Conservation (phyloP, 2,329 filamentous ascomycete species). For the Zymoseptoria passerinii region DNA sequence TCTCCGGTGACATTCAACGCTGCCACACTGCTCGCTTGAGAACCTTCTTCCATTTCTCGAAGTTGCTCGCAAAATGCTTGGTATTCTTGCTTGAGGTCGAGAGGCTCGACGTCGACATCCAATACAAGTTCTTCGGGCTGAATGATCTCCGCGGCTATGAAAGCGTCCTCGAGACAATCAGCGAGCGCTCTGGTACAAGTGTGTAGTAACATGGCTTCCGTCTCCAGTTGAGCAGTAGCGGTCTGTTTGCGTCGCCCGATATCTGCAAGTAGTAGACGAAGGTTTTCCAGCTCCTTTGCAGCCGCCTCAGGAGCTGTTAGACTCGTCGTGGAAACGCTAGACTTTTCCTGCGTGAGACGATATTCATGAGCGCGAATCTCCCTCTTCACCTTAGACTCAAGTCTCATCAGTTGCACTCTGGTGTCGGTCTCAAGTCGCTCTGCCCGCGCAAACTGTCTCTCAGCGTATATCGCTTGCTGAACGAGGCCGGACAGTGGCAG, state of each 20-base stretch:
- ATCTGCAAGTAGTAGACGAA: conserved; percentile 3
- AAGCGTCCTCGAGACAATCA: conserved; percentile 9
- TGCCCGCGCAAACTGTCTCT: conserved; percentile 3
- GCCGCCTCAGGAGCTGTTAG: not conserved
- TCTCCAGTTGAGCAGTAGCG: not conserved
- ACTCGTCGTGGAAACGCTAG: too few relatives aligned
- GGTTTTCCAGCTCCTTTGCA: conserved; percentile 1
- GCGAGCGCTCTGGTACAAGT: conserved; percentile 1
- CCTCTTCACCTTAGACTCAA: conserved; percentile 1
- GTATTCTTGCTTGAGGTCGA: conserved; percentile 13
- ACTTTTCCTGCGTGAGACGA: not conserved
- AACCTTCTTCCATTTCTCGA: not conserved
- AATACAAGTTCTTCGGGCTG: not conserved
- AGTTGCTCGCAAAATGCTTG: not conserved
- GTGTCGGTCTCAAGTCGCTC: not conserved
- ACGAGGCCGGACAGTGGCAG: conserved; percentile 4
- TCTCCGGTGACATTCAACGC: not conserved
- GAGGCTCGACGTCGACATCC: not conserved
- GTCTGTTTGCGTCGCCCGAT: not conserved
- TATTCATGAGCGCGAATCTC: conserved; percentile 6
- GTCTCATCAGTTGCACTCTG: not conserved
- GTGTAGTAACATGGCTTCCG: not conserved
- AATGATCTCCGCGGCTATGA: conserved; percentile 5
- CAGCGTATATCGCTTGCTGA: conserved; percentile 4
- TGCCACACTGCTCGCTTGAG: not conserved